Evolutionary conservation across 1,139 yeast species (phyloP), one percentile per base, ranked within the genome.

Genomic region (Kodamaea plutei): DNA sequence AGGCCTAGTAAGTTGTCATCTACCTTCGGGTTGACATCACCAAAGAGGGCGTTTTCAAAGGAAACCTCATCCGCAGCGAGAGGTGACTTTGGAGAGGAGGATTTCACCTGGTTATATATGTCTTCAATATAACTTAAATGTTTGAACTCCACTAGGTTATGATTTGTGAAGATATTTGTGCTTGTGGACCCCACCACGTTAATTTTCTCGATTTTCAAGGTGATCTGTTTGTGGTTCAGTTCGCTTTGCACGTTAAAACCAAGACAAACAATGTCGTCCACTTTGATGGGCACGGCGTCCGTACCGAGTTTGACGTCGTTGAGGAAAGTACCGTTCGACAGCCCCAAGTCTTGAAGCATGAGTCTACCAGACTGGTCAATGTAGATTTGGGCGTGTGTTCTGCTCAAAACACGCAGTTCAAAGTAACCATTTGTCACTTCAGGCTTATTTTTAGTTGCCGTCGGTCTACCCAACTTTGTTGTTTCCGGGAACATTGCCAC

Each of bases 271-370:
- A 75, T 65, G 56, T 91, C 98, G 10, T 87, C 91, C 23, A 79
- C 69, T 37, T 76, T 69, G 31, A 91, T 59, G 44, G 79, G 85
- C 5, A 64, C 63, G 3, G 85, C 76, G 31, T 77, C 89, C 23
- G 73, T 69, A 14, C 76, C 75, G 6, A 91, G 67, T 38, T 89
- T 78, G 24, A 62, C 65, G 26, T 80, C 85, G 54, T 91, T 91
- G 30, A 91, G 76, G 54, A 84, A 93, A 0, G 98, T 91, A 8
- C 99, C 99, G 57, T 91, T 91, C 13, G 96, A 84, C 6, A 95
- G 83, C 32, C 88, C 87, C 45, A 88, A 70, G 58, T 91, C 99
- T 45, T 81, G 77, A 24, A 91, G 72, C 73, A 74, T 85, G 20
- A 91, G 70, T 37, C 72, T 72, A 8, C 93, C 89, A 5, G 66